phyloP scores from a whole-genome alignment of 257 asterid genomes.

The Solanum sejunctum region DNA sequence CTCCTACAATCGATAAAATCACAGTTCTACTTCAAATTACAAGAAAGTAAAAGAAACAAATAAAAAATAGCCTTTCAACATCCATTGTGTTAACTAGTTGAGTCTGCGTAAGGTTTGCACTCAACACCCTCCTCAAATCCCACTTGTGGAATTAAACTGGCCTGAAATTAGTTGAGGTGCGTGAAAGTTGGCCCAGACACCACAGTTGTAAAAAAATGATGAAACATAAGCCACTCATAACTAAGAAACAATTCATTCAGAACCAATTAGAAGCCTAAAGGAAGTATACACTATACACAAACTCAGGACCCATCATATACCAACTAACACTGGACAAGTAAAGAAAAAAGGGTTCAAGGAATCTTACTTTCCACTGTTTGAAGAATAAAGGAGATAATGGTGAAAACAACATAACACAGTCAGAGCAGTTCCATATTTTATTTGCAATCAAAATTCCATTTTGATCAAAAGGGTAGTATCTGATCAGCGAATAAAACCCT shows the following conservation, averaged over 20 bases:
- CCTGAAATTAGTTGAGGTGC: no score
- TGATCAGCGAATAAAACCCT: constrained; percentile 3
- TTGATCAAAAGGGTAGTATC: neutral
- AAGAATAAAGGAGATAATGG: constrained; percentile 12
- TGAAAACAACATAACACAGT: neutral
- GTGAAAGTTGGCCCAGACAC: no score
- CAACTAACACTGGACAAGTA: neutral
- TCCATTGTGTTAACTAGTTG: neutral
- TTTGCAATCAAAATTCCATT: constrained; percentile 1
- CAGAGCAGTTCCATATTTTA: constrained; percentile 21
- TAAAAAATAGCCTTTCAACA: neutral
- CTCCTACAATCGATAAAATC: neutral
- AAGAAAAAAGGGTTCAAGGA: neutral
- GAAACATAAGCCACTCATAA: neutral
- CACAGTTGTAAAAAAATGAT: no score
- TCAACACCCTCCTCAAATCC: no score
- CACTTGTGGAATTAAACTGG: no score
- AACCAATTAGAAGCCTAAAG: neutral
- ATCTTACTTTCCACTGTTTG: constrained; percentile 32
- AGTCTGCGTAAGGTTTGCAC: no score
- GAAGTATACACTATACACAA: neutral
- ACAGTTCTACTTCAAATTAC: neutral
- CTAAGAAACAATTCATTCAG: neutral
- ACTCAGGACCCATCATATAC: neutral
- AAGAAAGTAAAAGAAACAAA: neutral